Evolutionary conservation across 257 asterid genomes (phyloP).

Genomic region (Jacaranda mimosifolia): DNA sequence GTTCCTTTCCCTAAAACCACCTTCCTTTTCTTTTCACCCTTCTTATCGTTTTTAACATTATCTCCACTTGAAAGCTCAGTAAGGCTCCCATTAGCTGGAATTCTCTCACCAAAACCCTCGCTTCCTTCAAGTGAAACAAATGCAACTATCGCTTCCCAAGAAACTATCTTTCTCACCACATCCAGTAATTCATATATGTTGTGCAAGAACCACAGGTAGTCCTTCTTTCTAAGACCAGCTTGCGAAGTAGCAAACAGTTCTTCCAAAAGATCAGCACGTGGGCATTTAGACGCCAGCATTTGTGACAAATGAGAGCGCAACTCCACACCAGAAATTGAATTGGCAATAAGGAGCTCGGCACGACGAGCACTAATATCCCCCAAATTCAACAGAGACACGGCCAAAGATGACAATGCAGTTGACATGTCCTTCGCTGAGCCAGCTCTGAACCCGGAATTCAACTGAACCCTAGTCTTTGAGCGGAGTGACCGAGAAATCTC

Average conservation of each 20-base stretch:
- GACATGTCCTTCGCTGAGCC: conserved; percentile 60
- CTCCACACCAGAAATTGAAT: conserved; percentile 44
- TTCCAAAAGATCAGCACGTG: conserved; percentile 41
- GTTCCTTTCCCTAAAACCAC: conserved; percentile 80
- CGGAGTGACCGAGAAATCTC: conserved; percentile 63
- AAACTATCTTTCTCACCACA: conserved; percentile 62
- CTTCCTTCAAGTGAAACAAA: conserved; percentile 70
- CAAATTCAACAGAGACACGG: conserved; percentile 56
- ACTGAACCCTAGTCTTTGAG: conserved; percentile 66
- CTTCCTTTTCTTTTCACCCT: conserved; percentile 78
- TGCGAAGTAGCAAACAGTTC: conserved; percentile 45
- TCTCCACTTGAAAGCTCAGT: conserved; percentile 43
- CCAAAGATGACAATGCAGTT: conserved; percentile 59
- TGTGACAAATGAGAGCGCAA: conserved; percentile 43
- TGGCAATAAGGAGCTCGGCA: conserved; percentile 45
- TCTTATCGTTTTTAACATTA: conserved; percentile 49
- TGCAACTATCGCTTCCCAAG: conserved; percentile 83
- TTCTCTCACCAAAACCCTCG: conserved; percentile 41
- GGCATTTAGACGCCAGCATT: conserved; percentile 42
- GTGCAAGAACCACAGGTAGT: conserved; percentile 57
- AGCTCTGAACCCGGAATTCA: conserved; percentile 73
- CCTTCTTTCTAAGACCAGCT: conserved; percentile 48
- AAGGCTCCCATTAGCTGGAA: conserved; percentile 39
- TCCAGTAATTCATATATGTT: conserved; percentile 52
- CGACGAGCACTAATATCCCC: conserved; percentile 66